phyloP scores from a whole-genome alignment of 73 alveolate species.

The Urostyla sp. region DNA sequence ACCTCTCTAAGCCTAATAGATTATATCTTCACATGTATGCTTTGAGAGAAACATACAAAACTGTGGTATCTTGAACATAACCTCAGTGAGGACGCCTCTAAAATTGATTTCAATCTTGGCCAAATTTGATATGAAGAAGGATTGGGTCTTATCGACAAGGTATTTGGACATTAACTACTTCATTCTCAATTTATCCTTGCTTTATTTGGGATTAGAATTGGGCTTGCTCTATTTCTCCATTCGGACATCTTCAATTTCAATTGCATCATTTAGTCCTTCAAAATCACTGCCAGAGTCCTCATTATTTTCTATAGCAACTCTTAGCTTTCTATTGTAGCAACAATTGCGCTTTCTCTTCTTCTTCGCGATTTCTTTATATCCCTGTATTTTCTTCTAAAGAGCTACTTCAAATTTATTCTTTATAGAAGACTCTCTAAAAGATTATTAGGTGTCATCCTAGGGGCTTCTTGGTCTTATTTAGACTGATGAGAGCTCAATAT shows the following conservation, averaged over 20 bases:
- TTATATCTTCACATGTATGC: background rate
- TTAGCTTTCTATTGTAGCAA: too few relatives aligned
- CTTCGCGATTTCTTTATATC: too few relatives aligned
- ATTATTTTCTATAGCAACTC: background rate
- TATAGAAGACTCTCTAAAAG: too few relatives aligned
- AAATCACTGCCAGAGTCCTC: background rate
- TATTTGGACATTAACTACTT: constrained; percentile 12
- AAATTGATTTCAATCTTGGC: constrained; percentile 34
- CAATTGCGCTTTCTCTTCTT: too few relatives aligned
- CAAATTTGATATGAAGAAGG: constrained; percentile 41
- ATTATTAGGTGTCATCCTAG: too few relatives aligned
- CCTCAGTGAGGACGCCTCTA: background rate
- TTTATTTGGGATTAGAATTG: background rate
- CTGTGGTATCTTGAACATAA: constrained; percentile 45
- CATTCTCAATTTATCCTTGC: background rate
- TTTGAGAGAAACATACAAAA: constrained; percentile 42
- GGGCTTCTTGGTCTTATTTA: too few relatives aligned
- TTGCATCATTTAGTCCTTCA: background rate
- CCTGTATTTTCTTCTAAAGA: too few relatives aligned
- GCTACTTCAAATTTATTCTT: too few relatives aligned
- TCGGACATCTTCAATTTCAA: background rate
- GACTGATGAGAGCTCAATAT: too few relatives aligned
- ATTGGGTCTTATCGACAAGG: constrained; percentile 26
- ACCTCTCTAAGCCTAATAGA: background rate
- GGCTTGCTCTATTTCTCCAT: too few relatives aligned